A percentile compares a stretch with the other conserved stretches of the same genome.
Conservation (phyloP, 208 protist species). For the Lotmaria passim region DNA sequence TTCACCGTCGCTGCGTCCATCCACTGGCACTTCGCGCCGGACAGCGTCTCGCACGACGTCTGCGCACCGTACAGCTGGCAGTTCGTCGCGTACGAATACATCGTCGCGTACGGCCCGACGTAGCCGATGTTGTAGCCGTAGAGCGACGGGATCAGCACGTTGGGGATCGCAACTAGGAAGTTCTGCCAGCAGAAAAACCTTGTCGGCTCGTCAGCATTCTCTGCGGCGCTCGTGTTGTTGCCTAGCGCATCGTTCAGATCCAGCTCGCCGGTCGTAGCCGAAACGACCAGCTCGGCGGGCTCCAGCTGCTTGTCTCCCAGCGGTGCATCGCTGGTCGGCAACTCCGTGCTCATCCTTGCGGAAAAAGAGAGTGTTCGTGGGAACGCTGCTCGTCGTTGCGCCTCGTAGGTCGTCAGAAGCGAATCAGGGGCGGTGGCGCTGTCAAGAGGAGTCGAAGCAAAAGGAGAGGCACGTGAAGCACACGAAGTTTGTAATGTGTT, state of each 20-base stretch:
- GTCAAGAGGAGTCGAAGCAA: too few species aligned
- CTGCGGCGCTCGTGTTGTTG: not conserved
- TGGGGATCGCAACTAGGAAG: not conserved
- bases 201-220: not conserved
- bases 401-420: too few species aligned
- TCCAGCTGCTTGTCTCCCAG: not conserved
- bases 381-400: too few species aligned
- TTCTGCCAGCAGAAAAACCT: not conserved
- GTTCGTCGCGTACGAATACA: slow-evolving; percentile 46
- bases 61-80: slow-evolving; percentile 43
- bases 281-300: too few species aligned
- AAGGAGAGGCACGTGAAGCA: too few species aligned
- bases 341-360: slow-evolving; percentile 2
- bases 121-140: slow-evolving; percentile 57
- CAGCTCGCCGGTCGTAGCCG: not conserved
- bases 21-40: slow-evolving; percentile 28
- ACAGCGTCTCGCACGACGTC: slow-evolving; percentile 34
- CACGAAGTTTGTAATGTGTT: too few species aligned
- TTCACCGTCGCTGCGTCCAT: slow-evolving; percentile 9
- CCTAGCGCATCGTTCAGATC: not conserved
- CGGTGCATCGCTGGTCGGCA: not conserved
- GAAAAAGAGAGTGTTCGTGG: not conserved
- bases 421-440: too few species aligned
- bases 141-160: slow-evolving; percentile 14
- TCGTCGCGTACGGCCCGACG: slow-evolving; percentile 41